Evolutionary conservation across 768 basidiomycete genomes (phyloP).

Genomic region (Trametes cinnabarina): DNA sequence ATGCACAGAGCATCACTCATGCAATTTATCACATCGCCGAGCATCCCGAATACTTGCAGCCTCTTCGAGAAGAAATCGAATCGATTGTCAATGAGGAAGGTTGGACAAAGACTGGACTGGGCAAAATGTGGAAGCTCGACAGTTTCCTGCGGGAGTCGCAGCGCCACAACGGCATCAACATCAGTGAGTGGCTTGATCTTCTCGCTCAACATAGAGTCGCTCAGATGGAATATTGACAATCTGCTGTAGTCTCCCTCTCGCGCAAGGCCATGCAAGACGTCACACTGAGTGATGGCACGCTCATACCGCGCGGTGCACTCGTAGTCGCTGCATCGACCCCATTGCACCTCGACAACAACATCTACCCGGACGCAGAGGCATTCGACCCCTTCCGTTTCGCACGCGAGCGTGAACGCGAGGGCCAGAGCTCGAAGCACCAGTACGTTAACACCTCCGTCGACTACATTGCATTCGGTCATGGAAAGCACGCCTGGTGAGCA

Average conservation of each 20-base stretch:
- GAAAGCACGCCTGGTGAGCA: constrained; percentile 32
- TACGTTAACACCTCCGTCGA: constrained; percentile 32
- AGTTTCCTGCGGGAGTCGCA: constrained; percentile 45
- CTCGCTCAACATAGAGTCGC: too few species aligned
- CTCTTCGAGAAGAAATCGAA: constrained; percentile 45
- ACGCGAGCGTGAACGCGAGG: constrained; percentile 32
- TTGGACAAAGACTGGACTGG: constrained; percentile 33
- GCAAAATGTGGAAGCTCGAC: constrained; percentile 42
- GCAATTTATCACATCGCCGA: constrained; percentile 37
- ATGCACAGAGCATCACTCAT: constrained; percentile 31
- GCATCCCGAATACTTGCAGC: constrained; percentile 33
- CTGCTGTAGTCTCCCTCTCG: constrained; percentile 23
- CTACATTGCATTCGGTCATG: constrained; percentile 27
- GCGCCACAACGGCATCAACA: constrained; percentile 30
- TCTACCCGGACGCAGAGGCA: constrained; percentile 21
- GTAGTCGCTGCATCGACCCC: constrained; percentile 16
- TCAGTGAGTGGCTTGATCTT: constrained; percentile 16
- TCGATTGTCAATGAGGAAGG: constrained; percentile 31
- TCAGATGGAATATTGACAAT: not conserved
- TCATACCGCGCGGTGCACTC: constrained; percentile 24
- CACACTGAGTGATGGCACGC: constrained; percentile 35
- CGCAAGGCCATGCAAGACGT: constrained; percentile 31
- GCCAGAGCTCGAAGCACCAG: constrained; percentile 33
- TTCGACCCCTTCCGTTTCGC: constrained; percentile 52
- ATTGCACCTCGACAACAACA: constrained; percentile 25